Base-by-base conservation (phyloP, 2,329 filamentous ascomycete genomes). In the Fusarium tjaetaba region DNA sequence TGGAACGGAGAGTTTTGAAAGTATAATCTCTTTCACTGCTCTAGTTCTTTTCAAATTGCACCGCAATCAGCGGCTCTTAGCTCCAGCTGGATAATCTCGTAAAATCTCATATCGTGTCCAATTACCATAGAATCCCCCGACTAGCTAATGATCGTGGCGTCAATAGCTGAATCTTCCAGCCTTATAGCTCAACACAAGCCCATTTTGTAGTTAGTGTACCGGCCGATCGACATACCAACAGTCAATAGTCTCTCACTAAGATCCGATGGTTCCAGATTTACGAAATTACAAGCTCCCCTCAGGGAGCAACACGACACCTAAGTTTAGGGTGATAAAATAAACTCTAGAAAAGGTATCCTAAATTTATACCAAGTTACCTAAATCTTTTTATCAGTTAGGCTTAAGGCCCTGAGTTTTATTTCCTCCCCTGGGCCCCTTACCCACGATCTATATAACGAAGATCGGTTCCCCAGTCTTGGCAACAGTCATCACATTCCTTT, bases 51-150 rank as follows among this genome's bases (percentile, higher is more conserved):
- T 11, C 3, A 16, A 8, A 7, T 30, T 5, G 16, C 6, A 30
- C 7, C 11, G 6, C 6, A 11, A 22, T 30, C 9, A 11, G 15
- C 9, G 11, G 20, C 24, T 30, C 26, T 10, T 9, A 10, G 3
- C 3, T 24, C 3, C 20, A 20, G 5, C 24, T 20, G 4, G 5
- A 34, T 10, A 24, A 16, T 14, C 6, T 53, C 24, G 34, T 15
- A n/a, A 38, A 18, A n/a, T 7, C 24, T 28, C 18, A 24, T 38
- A 38, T n/a, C 0, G 2, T 0, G 10, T 22, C 51, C 20, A 38
- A 38, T 34, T 34, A 32, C 32, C 32, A 32, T 32, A 32, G 32
- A 32, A 32, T 13, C 5, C 32, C 13, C 32, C 32, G 32, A 32
- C 32, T 14, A 32, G 13, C 32, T 32, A 14, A 32, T 14, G 11